These are phyloP conservation scores for Pseudopithomyces chartarum DNA, from an alignment of 2,329 filamentous ascomycete species.

Conservation along the genomic window DNA sequence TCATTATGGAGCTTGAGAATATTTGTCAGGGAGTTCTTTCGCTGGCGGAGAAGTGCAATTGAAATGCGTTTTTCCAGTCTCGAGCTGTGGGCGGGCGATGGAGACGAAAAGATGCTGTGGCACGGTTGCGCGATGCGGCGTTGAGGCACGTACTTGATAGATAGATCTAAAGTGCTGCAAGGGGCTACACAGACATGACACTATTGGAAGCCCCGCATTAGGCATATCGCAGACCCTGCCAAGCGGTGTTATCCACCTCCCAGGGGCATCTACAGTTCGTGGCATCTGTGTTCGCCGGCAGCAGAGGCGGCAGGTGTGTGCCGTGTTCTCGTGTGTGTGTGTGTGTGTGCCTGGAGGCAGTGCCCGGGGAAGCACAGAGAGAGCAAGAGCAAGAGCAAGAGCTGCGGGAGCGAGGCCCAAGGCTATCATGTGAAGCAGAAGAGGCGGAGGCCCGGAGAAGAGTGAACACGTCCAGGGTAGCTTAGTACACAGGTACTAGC, in stretches of 20 bases:
- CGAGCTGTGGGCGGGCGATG: background rate
- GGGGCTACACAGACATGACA: background rate
- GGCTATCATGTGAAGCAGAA: too few species aligned
- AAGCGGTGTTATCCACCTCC: background rate
- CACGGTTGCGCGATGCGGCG: background rate
- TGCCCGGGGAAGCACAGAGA: too few species aligned
- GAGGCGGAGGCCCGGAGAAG: too few species aligned
- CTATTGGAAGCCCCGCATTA: slow-evolving; percentile 4
- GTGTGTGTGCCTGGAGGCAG: too few species aligned
- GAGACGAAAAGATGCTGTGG: background rate
- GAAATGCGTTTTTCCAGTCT: too few species aligned
- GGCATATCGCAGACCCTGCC: background rate
- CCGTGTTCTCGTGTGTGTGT: too few species aligned
- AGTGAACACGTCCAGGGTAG: too few species aligned
- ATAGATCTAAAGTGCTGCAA: background rate
- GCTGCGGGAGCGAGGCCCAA: too few species aligned
- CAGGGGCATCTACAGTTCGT: background rate
- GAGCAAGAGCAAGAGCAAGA: too few species aligned
- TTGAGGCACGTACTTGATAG: background rate
- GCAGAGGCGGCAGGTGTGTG: background rate
- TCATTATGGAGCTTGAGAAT: background rate
- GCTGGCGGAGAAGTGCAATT: too few species aligned
- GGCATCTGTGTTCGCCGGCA: background rate
- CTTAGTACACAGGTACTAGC: too few species aligned
- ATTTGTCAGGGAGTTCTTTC: too few species aligned